Evolutionary conservation across 352 stramenopile genomes (phyloP), one percentile per base, ranked within the genome.

Genomic region (Pythium diclinum): DNA sequence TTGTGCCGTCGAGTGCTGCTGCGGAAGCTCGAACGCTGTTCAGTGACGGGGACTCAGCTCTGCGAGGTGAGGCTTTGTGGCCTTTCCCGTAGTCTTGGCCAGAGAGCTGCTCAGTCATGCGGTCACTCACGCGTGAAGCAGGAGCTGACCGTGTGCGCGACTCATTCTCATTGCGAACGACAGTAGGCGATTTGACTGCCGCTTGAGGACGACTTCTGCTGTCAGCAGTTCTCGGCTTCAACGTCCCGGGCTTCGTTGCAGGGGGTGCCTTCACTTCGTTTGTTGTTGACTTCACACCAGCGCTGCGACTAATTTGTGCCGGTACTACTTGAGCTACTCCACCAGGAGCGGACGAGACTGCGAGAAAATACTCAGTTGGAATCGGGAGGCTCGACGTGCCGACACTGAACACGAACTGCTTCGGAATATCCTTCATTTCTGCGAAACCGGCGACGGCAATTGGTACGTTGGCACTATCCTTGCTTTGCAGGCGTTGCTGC

Each of bases 291-390:
- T 51, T 61, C 14, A 21, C 10, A 30, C 19, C n/a, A 30, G 44
- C 21, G n/a, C n/a, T 16, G 6, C 44, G 44, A 30, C n/a, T 10
- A 6, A 19, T 9, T 47, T 19, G 52, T 59, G 17, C 52, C 19
- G 52, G 23, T 17, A 42, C 8, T 28, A 21, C 34, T 48, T 47
- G 32, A 25, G 25, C 25, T 23, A 25, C 9, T 59, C 23, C 53
- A 44, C 25, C 19, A 38, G 25, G 2, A 25, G 48, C 47, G 6
- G 56, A 59, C 8, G 11, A 59, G 7, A 58, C 1, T 17, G 44
- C 54, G 32, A 49, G 59, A 63, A 91, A 89, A 59, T 92, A 92
- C 59, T 84, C 52, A 11, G 78, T 91, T 6, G 77, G 72, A 53
- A 88, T 71, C 5, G 73, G 63, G 11, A 70, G 46, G 47, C 59